These are phyloP conservation scores for Neurospora sp. DNA, from an alignment of 495 filamentous ascomycete species.

Conservation along the genomic window DNA sequence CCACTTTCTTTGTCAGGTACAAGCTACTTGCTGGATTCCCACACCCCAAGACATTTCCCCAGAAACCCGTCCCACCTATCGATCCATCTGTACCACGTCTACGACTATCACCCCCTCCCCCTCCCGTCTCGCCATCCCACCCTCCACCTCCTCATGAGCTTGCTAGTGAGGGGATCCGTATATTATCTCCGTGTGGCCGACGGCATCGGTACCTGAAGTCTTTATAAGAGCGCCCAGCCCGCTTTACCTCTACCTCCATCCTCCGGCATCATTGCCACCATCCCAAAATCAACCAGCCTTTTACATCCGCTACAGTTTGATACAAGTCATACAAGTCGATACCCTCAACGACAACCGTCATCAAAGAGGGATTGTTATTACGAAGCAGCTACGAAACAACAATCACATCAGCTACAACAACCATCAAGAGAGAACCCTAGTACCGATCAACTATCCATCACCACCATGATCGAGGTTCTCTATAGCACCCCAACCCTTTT, in stretches of 20 bases:
- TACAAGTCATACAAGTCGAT: background rate
- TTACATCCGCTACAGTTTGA: background rate
- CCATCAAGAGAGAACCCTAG: background rate
- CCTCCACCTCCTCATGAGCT: slow-evolving; percentile 23
- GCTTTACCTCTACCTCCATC: background rate
- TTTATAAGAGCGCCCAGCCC: slow-evolving; percentile 3
- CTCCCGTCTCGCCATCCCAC: background rate
- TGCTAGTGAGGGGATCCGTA: slow-evolving; percentile 25
- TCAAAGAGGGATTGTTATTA: background rate
- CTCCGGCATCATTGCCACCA: background rate
- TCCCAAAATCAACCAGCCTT: background rate
- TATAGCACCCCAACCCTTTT: slow-evolving; percentile 9
- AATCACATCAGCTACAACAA: background rate
- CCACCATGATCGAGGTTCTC: slow-evolving; percentile 21
- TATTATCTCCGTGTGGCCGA: slow-evolving; percentile 5
- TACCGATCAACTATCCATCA: background rate
- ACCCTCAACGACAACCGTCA: background rate
- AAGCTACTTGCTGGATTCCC: background rate
- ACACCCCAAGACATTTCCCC: background rate
- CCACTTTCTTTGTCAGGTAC: background rate
- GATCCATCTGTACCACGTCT: background rate
- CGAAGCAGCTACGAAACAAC: background rate
- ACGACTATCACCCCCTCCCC: slow-evolving; percentile 1
- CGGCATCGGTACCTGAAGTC: slow-evolving; percentile 21
- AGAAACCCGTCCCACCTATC: background rate